Evolutionary conservation across 768 basidiomycete species (phyloP), one percentile per base, ranked within the genome.

Genomic region (Cyathus striatus): DNA sequence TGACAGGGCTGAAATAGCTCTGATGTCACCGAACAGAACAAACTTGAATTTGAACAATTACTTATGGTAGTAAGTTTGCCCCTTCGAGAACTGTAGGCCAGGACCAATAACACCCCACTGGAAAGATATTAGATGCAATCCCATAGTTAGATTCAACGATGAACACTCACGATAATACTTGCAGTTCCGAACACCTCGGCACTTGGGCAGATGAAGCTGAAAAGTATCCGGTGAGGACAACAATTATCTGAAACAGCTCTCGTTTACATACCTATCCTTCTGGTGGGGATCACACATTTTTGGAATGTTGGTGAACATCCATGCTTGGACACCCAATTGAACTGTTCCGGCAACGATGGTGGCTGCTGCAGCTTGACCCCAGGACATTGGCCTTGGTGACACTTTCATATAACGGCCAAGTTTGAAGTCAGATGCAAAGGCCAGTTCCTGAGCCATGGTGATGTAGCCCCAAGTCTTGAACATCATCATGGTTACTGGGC

Each of bases 331-430:
- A 12, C 72, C 79, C 4, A 85, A 68, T 46, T 84, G 83, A 6
- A 79, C 76, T 1, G 81, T 83, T 30, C 78, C 82, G 1, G 82
- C 78, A 20, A 86, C 54, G 4, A 72, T 47, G 4, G 74, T 69
- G 17, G 78, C 83, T 32, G 78, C 53, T 25, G 87, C 63, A n/a
- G n/a, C n/a, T 36, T 43, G 62, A 49, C 63, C 58, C 53, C 58
- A 65, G 55, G 82, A 82, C 71, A 83, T 78, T 5, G 69, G 63
- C 16, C 72, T 63, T 12, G 79, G 80, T 22, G 85, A 76, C 33
- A 86, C 70, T 68, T 83, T 84, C 78, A 78, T 82, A 50, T 81
- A 79, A 51, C 83, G 84, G 5, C 81, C 84, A 20, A 85, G 70
- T 55, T 84, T 86, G 58, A 83, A 78, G 59, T 85, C 82, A 22